phyloP scores from a whole-genome alignment of 2,329 filamentous ascomycete genomes.

The Colletotrichum sp. region DNA sequence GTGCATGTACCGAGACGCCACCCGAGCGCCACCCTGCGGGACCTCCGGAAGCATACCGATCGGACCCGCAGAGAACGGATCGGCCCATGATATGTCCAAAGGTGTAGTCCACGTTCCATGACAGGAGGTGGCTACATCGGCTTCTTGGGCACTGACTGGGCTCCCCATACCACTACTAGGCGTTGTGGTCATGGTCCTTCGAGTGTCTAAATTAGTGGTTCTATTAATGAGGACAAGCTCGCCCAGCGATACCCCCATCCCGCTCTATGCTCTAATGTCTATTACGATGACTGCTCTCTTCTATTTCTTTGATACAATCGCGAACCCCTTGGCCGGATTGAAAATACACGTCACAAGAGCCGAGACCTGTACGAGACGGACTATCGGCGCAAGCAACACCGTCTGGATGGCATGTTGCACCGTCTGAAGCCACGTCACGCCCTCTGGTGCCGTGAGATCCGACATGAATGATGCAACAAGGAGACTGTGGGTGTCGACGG shows the following conservation, averaged over 20 bases:
- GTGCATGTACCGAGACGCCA: neutral
- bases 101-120: accelerated
- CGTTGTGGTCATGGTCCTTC: neutral
- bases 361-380: neutral
- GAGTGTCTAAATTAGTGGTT: neutral
- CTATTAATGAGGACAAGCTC: neutral
- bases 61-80: neutral
- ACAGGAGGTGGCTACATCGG: neutral
- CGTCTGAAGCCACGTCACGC: neutral
- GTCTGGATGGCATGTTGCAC: neutral
- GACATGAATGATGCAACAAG: neutral
- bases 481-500: neutral
- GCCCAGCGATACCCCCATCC: neutral
- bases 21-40: neutral
- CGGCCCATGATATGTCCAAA: neutral
- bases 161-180: neutral
- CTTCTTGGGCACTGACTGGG: accelerated
- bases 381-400: neutral
- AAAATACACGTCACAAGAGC: neutral
- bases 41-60: neutral
- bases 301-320: neutral
- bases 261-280: neutral
- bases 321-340: neutral
- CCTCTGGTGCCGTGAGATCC: neutral
- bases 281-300: neutral